These are phyloP conservation scores for Porodaedalea pini DNA, from an alignment of 1,284 basidiomycete species.

Conservation along the genomic window DNA sequence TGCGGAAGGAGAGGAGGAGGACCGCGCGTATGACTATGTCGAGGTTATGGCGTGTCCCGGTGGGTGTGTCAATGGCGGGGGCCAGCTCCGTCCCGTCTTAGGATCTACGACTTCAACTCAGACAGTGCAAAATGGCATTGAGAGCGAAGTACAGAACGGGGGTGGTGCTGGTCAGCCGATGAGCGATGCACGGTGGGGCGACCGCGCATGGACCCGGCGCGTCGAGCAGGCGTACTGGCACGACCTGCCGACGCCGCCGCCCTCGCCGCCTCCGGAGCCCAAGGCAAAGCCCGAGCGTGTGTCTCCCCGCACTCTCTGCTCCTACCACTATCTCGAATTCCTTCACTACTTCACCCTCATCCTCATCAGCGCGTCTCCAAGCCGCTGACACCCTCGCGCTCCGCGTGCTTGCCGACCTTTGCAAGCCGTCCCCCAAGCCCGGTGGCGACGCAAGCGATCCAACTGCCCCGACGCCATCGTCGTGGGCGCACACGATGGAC, in stretches of 20 bases:
- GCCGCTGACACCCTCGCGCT: slow-evolving; percentile 5
- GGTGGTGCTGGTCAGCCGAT: not conserved
- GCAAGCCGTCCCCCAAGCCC: slow-evolving; percentile 29
- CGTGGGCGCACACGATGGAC: slow-evolving; percentile 38
- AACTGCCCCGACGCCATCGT: slow-evolving; percentile 21
- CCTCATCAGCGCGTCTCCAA: not conserved
- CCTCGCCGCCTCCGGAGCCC: slow-evolving; percentile 33
- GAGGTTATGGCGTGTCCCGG: slow-evolving; percentile 99
- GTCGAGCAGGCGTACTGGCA: slow-evolving; percentile 81
- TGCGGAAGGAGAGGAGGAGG: slow-evolving; percentile 26
- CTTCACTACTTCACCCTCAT: too few relatives aligned
- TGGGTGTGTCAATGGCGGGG: slow-evolving; percentile 97
- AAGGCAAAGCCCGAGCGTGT: too few relatives aligned
- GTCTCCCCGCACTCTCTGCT: slow-evolving; percentile 19
- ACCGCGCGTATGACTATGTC: slow-evolving; percentile 82
- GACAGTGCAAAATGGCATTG: slow-evolving; percentile 52
- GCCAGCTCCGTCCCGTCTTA: slow-evolving; percentile 79
- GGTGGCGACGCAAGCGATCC: slow-evolving; percentile 23
- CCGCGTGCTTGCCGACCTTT: slow-evolving; percentile 14
- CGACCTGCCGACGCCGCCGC: slow-evolving; percentile 48
- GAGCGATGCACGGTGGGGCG: slow-evolving; percentile 55
- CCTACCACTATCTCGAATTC: slow-evolving; percentile 14
- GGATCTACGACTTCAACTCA: slow-evolving; percentile 63
- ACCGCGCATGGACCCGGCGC: slow-evolving; percentile 72
- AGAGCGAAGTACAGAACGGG: slow-evolving; percentile 35